Base-by-base conservation (phyloP, 2,329 filamentous ascomycete species). In the Aspergillus sp. region DNA sequence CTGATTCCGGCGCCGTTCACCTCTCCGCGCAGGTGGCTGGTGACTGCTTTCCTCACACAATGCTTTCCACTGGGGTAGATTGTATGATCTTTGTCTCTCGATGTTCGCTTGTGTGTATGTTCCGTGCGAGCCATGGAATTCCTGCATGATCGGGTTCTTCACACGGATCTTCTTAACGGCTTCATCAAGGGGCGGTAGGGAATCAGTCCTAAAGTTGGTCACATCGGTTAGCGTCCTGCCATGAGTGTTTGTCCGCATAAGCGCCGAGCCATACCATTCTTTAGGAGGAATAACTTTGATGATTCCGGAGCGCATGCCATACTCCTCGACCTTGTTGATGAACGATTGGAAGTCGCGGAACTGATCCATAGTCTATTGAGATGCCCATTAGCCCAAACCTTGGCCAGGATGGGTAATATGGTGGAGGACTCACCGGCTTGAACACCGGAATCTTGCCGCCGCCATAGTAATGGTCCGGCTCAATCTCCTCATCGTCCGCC, bases 41-140 rank as follows among this genome's bases (percentile, higher is more conserved):
- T 99, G 92, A 70, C 96, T 93, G 73, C 91, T 93, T 77, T 97
- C 92, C 64, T 97, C 91, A 73, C 93, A 97, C 41, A 98, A 83
- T 58, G 91, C 86, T 67, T 92, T 91, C 95, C 95, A 99, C 77
- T 99, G 93, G 0, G 94, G 94, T 4, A 99, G 82, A 68, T 97
- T 99, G 80, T 99, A 99, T 13, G 92, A 92, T 73, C 95, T 86
- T 74, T 96, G 92, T 78, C 97, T 96, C 71, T 98, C 88, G 61
- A 99, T 93, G 73, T 99, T 99, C 71, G 95, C 91, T 76, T 99
- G 95, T 38, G 94, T 94, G 74, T 97, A 99, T 59, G 91, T 96
- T 59, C 95, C 96, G 73, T 94, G 92, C 54, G 91, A 92, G 44
- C 95, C 95, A 83, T 96, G 94, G 70, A 99, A 99, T 71, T 99